Percentiles rank a stretch among this genome's conserved stretches.
phyloP scores from a whole-genome alignment of 108 stramenopile genomes.

The Nitzschia palea region DNA sequence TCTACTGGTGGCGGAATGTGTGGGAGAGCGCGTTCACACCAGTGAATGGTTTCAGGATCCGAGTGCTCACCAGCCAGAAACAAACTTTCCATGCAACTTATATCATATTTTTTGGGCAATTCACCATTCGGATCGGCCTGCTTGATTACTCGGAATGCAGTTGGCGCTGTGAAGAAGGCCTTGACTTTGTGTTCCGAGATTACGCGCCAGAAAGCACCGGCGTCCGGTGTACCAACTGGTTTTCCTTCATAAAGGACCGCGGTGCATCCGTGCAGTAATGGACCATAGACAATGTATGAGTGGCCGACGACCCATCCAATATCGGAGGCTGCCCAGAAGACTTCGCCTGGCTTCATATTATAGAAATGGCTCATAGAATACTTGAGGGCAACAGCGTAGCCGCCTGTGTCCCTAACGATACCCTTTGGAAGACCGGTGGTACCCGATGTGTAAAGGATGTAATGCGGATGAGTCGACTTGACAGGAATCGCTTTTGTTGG shows the following conservation, averaged over 20 bases:
- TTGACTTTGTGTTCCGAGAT: conserved; percentile 66
- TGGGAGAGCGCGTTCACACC: conserved; percentile 45
- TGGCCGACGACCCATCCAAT: conserved; percentile 85
- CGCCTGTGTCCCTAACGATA: conserved; percentile 67
- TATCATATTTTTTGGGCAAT: conserved; percentile 43
- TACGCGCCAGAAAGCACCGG: conserved; percentile 71
- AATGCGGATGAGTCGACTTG: conserved; percentile 54
- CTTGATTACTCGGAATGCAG: conserved; percentile 76
- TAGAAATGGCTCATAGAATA: conserved; percentile 67
- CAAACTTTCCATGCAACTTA: conserved; percentile 41
- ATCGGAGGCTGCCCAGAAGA: conserved; percentile 71
- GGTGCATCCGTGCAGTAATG: conserved; percentile 69
- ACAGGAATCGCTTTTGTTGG: conserved; percentile 47
- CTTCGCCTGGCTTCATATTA: conserved; percentile 58
- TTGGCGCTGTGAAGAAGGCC: conserved; percentile 75
- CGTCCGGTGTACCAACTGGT: conserved; percentile 81
- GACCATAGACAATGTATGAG: conserved; percentile 60
- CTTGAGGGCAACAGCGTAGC: conserved; percentile 63
- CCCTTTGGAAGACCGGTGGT: conserved; percentile 85
- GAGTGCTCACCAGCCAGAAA: conserved; percentile 76
- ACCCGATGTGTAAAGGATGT: conserved; percentile 72
- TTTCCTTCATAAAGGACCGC: conserved; percentile 81
- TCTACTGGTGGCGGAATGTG: conserved; percentile 48
- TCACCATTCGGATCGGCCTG: conserved; percentile 51
- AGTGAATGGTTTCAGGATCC: conserved; percentile 74